A percentile compares a stretch with the other conserved stretches of the same genome.
phyloP scores from a whole-genome alignment of 1,284 basidiomycete species.

The Lignosus rhinocerotis region DNA sequence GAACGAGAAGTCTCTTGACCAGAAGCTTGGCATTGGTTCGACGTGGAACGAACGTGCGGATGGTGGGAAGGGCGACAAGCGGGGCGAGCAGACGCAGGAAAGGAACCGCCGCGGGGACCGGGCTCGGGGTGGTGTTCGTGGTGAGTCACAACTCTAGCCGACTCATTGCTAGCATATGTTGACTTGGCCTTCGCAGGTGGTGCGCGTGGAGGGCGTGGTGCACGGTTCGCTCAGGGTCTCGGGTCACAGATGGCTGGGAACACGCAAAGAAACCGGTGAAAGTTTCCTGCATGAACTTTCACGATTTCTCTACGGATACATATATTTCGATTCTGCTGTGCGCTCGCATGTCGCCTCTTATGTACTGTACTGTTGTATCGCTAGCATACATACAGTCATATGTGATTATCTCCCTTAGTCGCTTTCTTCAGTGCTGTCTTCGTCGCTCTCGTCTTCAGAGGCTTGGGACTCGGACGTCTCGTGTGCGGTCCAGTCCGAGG shows the following conservation, averaged over 20 bases:
- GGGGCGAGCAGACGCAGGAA: slow-evolving; percentile 74
- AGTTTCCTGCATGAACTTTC: slow-evolving; percentile 3
- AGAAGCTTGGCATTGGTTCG: slow-evolving; percentile 74
- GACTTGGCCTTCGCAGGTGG: slow-evolving; percentile 42
- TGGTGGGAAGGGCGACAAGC: slow-evolving; percentile 73
- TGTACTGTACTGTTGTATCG: slow-evolving; percentile 28
- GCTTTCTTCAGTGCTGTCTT: slow-evolving; percentile 1
- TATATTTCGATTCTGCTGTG: slow-evolving; percentile 18
- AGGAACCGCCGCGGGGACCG: slow-evolving; percentile 70
- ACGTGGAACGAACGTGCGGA: slow-evolving; percentile 73
- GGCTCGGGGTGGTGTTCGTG: slow-evolving; percentile 54
- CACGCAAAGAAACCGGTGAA: slow-evolving; percentile 32
- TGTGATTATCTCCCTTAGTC: slow-evolving; percentile 17
- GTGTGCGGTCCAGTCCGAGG: slow-evolving; percentile 38
- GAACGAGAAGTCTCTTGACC: slow-evolving; percentile 93
- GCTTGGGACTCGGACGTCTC: slow-evolving; percentile 26
- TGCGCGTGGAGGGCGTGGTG: slow-evolving; percentile 65
- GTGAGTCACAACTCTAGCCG: slow-evolving; percentile 36
- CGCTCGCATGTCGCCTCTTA: slow-evolving; percentile 17
- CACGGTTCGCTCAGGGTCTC: slow-evolving; percentile 76
- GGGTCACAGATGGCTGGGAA: slow-evolving; percentile 70
- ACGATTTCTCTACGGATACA: slow-evolving; percentile 19
- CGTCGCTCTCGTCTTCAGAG: slow-evolving; percentile 17
- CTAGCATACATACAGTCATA: slow-evolving; percentile 26
- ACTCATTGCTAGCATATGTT: background rate